Evolutionary conservation across 1,139 yeast genomes (phyloP), one percentile per base, ranked within the genome.

Genomic region (Wickerhamomyces sp.): DNA sequence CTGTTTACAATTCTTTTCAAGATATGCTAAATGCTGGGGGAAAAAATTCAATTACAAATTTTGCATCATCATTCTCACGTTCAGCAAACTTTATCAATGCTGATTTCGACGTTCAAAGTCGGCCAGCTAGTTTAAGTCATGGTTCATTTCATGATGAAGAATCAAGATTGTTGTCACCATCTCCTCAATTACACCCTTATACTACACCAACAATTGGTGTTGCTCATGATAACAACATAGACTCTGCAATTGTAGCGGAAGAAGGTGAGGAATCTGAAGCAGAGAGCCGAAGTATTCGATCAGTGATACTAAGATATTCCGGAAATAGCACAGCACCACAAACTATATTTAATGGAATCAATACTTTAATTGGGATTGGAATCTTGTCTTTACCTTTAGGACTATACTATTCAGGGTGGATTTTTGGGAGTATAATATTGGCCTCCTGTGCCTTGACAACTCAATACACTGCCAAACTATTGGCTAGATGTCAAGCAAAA

Each of bases 351-450:
- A 91, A 91, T 61, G 81, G 95, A 4, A 82, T 90, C 46, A 91
- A 91, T 62, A 86, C 90, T 0, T 69, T 90, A 38, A 80, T 90
- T 57, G 98, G 97, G 0, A 79, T 91, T 40, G 97, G 96, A 4
- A 74, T 91, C 58, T 72, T 91, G 34, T 84, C 96, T 1, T 70
- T 91, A 41, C 96, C 97, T 0, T 73, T 84, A 55, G 98, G 93
- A 0, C 68, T 91, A 52, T 78, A 74, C 51, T 73, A 85, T 45
- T 76, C 96, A 0, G 98, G 98, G 1, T 84, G 95, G 90, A 60
- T 83, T 2, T 51, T 73, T 23, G 95, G 95, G 0, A 49, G 74
- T 0, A 11, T 71, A 0, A 59, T 79, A 23, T 59, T 86, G 41
- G 49, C 72, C 1, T 49, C 65, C 1, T 73, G 84, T 44, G 85